Evolutionary conservation across 257 asterid genomes (phyloP).

Genomic region (Solanum phureja): DNA sequence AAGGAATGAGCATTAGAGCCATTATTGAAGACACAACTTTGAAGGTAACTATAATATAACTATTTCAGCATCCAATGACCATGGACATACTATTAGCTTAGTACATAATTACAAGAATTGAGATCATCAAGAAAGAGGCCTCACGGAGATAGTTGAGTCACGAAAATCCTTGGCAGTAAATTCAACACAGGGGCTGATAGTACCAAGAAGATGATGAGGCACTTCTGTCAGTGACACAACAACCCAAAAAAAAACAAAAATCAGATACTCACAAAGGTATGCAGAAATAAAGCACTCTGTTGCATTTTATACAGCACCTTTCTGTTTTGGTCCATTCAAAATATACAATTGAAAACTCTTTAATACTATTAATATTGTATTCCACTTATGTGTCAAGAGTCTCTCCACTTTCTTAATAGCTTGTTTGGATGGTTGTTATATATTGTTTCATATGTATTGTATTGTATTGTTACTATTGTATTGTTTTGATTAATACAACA

Average conservation of each 20-base stretch:
- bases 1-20: background rate
- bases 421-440: background rate
- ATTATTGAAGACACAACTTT: background rate
- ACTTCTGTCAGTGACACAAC: slow-evolving; percentile 39
- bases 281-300: no score
- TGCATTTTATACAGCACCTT: background rate
- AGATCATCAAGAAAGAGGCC: slow-evolving; percentile 5
- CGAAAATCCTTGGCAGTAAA: slow-evolving; percentile 85
- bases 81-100: background rate
- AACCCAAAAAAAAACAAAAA: background rate
- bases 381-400: background rate
- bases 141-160: slow-evolving; percentile 63
- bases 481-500: background rate
- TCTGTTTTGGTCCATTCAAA: background rate
- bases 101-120: background rate
- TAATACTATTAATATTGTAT: background rate
- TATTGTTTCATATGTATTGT: background rate
- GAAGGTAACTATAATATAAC: background rate
- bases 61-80: background rate
- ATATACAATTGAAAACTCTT: background rate
- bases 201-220: slow-evolving; percentile 86
- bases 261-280: background rate
- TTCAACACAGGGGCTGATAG: slow-evolving; percentile 50
- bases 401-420: background rate
- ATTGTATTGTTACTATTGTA: background rate